These are phyloP conservation scores for Carpinus fangiana DNA, from an alignment of 306 rosid species.

Conservation along the genomic window DNA sequence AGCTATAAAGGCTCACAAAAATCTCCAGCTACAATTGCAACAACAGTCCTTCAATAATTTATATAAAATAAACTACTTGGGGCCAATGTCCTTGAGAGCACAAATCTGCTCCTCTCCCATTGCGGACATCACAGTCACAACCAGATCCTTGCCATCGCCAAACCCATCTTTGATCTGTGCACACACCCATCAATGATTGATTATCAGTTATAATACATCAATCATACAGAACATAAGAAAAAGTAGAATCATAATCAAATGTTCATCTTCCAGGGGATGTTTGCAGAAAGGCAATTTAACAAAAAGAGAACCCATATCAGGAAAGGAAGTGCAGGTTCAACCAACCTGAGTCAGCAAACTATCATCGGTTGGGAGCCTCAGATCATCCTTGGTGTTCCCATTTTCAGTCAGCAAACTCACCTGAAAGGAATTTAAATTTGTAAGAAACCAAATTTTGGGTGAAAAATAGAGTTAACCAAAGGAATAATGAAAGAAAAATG, in stretches of 20 bases:
- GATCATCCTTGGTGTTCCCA: slow-evolving; percentile 64
- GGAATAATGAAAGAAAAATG: not conserved
- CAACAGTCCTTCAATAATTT: slow-evolving; percentile 28
- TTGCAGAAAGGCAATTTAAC: not conserved
- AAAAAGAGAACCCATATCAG: not conserved
- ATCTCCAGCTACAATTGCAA: slow-evolving; percentile 33
- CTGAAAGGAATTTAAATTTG: slow-evolving; percentile 21
- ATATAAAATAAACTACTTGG: slow-evolving; percentile 43
- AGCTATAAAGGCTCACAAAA: slow-evolving; percentile 35
- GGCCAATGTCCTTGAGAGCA: slow-evolving; percentile 77
- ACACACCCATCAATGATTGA: not conserved
- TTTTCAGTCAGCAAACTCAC: slow-evolving; percentile 68
- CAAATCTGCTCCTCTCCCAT: slow-evolving; percentile 87
- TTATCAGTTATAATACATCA: too few relatives aligned
- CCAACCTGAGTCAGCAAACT: slow-evolving; percentile 59
- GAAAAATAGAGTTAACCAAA: not conserved
- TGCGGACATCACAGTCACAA: slow-evolving; percentile 74
- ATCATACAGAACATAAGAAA: not conserved
- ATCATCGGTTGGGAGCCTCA: slow-evolving; percentile 58
- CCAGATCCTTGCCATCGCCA: slow-evolving; percentile 71
- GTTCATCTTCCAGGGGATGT: not conserved
- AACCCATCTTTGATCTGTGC: slow-evolving; percentile 81
- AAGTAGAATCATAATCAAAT: not conserved
- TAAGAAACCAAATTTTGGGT: slow-evolving; percentile 3
- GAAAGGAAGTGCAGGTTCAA: not conserved